Percentiles rank a stretch among this genome's conserved stretches.
Conservation (phyloP, 2,329 filamentous ascomycete genomes). For the Penicillium sp. region DNA sequence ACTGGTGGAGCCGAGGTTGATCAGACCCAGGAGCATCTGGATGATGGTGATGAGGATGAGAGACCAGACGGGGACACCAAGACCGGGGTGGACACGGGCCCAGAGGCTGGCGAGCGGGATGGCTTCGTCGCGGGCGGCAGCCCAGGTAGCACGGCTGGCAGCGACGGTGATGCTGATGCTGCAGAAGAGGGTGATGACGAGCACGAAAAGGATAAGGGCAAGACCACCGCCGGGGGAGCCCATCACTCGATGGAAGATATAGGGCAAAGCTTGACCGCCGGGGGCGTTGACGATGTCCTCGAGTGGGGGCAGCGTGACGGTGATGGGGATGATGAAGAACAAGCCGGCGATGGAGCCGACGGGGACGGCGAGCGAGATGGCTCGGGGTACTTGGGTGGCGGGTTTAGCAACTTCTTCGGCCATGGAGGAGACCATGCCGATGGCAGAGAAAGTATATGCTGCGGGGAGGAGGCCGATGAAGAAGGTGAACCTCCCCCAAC, state of each 20-base stretch:
- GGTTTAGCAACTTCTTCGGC: slow-evolving; percentile 55
- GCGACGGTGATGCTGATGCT: slow-evolving; percentile 50
- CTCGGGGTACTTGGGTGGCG: slow-evolving; percentile 47
- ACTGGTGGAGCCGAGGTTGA: slow-evolving; percentile 44
- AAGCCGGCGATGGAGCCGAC: slow-evolving; percentile 51
- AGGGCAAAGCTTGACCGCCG: slow-evolving; percentile 46
- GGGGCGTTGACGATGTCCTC: slow-evolving; percentile 43
- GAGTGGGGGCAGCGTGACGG: slow-evolving; percentile 45
- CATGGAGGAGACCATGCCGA: slow-evolving; percentile 60
- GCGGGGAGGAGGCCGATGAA: slow-evolving; percentile 57
- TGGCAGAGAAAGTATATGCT: slow-evolving; percentile 54
- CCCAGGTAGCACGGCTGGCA: slow-evolving; percentile 45
- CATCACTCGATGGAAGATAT: slow-evolving; percentile 48
- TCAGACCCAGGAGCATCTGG: slow-evolving; percentile 46
- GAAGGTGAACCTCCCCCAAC: slow-evolving; percentile 56
- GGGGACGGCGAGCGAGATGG: slow-evolving; percentile 48
- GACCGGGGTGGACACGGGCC: slow-evolving; percentile 28
- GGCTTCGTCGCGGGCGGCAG: slow-evolving; percentile 42
- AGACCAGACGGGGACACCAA: slow-evolving; percentile 39
- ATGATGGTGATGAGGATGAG: slow-evolving; percentile 41
- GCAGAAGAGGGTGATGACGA: slow-evolving; percentile 49
- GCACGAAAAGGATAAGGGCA: slow-evolving; percentile 46
- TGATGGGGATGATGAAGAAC: slow-evolving; percentile 53
- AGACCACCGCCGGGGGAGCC: slow-evolving; percentile 45
- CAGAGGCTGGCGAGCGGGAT: slow-evolving; percentile 38